Percentiles rank a stretch among this genome's conserved stretches.
phyloP scores from a whole-genome alignment of 2,329 filamentous ascomycete genomes.

The Diaporthe ampelina region DNA sequence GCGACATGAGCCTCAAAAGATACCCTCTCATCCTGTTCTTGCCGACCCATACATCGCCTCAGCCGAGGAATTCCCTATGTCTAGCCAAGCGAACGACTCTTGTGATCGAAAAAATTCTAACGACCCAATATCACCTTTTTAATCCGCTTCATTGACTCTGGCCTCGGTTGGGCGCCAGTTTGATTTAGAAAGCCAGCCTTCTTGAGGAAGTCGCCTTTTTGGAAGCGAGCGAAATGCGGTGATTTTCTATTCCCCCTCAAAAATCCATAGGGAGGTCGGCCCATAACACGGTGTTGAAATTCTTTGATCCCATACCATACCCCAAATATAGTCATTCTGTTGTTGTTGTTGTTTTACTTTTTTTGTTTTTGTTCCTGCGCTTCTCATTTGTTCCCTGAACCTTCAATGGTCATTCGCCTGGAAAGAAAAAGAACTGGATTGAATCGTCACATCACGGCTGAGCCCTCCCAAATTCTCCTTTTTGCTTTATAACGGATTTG shows the following conservation, averaged over 20 bases:
- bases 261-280: conserved; percentile 21
- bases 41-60: conserved; percentile 26
- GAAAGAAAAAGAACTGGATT: conserved; percentile 40
- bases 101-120: conserved; percentile 33
- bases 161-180: conserved; percentile 26
- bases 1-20: conserved; percentile 23
- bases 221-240: conserved; percentile 22
- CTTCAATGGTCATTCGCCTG: conserved; percentile 20
- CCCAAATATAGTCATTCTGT: conserved; percentile 29
- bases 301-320: conserved; percentile 25
- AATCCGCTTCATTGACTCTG: conserved; percentile 35
- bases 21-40: conserved; percentile 8
- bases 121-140: conserved; percentile 39
- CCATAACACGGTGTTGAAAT: conserved; percentile 29
- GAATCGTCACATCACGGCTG: conserved; percentile 35
- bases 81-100: conserved; percentile 37
- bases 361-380: conserved; percentile 11
- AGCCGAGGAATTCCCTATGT: conserved; percentile 40
- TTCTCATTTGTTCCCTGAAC: conserved; percentile 39
- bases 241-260: conserved; percentile 1
- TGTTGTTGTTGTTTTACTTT: neutral
- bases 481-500: conserved; percentile 37
- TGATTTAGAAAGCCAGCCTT: conserved; percentile 35
- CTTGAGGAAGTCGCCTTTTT: conserved; percentile 33
- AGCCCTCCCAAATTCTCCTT: conserved; percentile 29